Percentiles rank a stretch among this genome's conserved stretches.
phyloP scores from a whole-genome alignment of 2,329 filamentous ascomycete genomes.

The Ceratocystis cubensis region DNA sequence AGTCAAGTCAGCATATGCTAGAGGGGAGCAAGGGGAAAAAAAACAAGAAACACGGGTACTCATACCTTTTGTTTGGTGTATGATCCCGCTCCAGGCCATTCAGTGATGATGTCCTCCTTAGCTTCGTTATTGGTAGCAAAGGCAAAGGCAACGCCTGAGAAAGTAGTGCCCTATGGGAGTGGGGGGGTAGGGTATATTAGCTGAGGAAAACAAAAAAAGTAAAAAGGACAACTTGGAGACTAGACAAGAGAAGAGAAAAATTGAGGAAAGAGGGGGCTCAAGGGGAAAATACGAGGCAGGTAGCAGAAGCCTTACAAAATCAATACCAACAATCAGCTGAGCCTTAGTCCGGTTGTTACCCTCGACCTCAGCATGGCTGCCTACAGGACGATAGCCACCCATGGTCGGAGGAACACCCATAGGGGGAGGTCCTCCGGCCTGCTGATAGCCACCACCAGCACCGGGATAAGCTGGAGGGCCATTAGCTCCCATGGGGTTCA shows the following conservation, averaged over 20 bases:
- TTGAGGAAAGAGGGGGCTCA: neutral
- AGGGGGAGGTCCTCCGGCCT: conserved; percentile 26
- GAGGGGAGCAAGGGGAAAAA: neutral
- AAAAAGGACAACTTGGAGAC: neutral
- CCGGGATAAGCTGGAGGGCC: conserved; percentile 35
- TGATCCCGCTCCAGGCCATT: conserved; percentile 95
- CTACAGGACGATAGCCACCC: conserved; percentile 25
- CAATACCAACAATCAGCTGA: conserved; percentile 95
- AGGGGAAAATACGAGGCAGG: neutral
- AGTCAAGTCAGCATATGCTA: neutral
- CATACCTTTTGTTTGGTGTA: conserved; percentile 96
- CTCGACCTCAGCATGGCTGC: conserved; percentile 54
- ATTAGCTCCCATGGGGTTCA: conserved; percentile 33
- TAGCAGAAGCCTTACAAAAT: conserved; percentile 58
- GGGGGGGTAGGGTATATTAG: neutral
- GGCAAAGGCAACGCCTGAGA: conserved; percentile 92
- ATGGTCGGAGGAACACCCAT: neutral
- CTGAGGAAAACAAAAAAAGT: neutral
- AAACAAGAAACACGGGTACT: neutral
- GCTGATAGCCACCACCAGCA: conserved; percentile 33
- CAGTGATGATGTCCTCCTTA: conserved; percentile 96
- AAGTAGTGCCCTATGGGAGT: conserved; percentile 68
- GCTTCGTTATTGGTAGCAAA: conserved; percentile 96
- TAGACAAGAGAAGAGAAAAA: neutral
- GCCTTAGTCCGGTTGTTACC: conserved; percentile 83